phyloP scores from a whole-genome alignment of 331 rosid genomes.

The Acacia pycnantha region DNA sequence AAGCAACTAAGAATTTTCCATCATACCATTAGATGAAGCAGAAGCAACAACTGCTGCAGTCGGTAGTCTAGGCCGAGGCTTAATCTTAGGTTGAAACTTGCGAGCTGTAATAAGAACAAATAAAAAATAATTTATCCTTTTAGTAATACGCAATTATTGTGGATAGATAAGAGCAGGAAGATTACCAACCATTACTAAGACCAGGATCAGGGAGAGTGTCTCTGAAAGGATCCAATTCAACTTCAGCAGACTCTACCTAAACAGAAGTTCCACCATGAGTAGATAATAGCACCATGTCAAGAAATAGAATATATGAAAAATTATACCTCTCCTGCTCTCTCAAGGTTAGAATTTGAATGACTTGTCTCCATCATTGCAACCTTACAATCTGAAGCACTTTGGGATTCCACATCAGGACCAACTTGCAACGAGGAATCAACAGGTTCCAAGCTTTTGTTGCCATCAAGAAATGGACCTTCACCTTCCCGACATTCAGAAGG shows the following conservation, averaged over 20 bases:
- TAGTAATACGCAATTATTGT: background rate
- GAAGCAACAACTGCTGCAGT: slow-evolving; percentile 21
- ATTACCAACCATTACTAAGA: slow-evolving; percentile 31
- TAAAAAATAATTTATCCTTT: slow-evolving; percentile 14
- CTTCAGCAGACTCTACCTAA: slow-evolving; percentile 23
- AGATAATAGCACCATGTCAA: slow-evolving; percentile 14
- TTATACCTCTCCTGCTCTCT: slow-evolving; percentile 29
- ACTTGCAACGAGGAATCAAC: slow-evolving; percentile 19
- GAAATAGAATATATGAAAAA: slow-evolving; percentile 9
- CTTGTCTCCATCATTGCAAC: slow-evolving; percentile 3
- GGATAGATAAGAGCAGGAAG: background rate
- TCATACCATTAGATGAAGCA: slow-evolving; percentile 26
- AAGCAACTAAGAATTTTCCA: slow-evolving; percentile 27
- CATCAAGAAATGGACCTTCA: slow-evolving; percentile 34
- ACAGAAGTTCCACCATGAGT: slow-evolving; percentile 17
- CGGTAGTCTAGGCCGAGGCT: slow-evolving; percentile 43
- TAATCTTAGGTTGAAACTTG: slow-evolving; percentile 52
- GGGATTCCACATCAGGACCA: slow-evolving; percentile 19
- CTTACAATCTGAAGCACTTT: slow-evolving; percentile 17
- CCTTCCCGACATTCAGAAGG: slow-evolving; percentile 26
- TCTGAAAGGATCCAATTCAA: slow-evolving; percentile 38
- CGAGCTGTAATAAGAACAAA: slow-evolving; percentile 30
- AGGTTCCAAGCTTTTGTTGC: slow-evolving; percentile 8
- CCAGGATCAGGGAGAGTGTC: slow-evolving; percentile 27
- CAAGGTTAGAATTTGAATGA: slow-evolving; percentile 23